These are phyloP conservation scores for Hygrocybe punicea DNA, from an alignment of 768 basidiomycete genomes.

Conservation along the genomic window DNA sequence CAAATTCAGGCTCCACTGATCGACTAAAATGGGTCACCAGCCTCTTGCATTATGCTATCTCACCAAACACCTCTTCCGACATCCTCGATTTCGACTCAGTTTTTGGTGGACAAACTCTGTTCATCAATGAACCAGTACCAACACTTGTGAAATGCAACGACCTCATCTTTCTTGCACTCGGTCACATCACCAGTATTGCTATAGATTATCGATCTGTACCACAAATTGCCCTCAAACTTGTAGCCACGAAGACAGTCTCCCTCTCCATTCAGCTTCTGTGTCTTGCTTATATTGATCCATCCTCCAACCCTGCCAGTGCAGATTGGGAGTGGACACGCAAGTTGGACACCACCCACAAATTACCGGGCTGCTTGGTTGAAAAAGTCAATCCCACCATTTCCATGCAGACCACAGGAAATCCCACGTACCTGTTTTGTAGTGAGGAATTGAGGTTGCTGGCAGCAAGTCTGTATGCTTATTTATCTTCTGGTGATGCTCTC, in stretches of 20 bases:
- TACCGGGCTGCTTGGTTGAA: constrained; percentile 22
- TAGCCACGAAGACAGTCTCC: too few relatives aligned
- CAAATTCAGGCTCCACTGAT: too few relatives aligned
- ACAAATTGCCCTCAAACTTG: too few relatives aligned
- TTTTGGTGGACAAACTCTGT: background rate
- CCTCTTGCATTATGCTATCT: too few relatives aligned
- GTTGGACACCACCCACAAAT: background rate
- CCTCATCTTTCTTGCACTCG: constrained; percentile 27
- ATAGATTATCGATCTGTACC: constrained; percentile 19
- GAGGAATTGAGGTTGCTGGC: constrained; percentile 16
- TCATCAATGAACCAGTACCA: constrained; percentile 18
- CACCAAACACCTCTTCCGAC: too few relatives aligned
- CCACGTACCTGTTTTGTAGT: constrained; percentile 26
- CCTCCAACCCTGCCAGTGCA: too few relatives aligned
- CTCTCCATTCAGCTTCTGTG: too few relatives aligned
- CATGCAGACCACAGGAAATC: constrained; percentile 1
- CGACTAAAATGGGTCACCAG: too few relatives aligned
- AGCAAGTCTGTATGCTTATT: constrained; percentile 18
- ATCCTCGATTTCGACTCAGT: too few relatives aligned
- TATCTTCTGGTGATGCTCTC: too few relatives aligned
- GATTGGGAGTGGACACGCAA: too few relatives aligned
- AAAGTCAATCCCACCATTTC: constrained; percentile 24
- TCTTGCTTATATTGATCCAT: too few relatives aligned
- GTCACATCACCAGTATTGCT: constrained; percentile 24
- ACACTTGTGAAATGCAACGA: constrained; percentile 21